These are phyloP conservation scores for Aspergillus ruber DNA, from an alignment of 2,329 filamentous ascomycete species.

Conservation along the genomic window DNA sequence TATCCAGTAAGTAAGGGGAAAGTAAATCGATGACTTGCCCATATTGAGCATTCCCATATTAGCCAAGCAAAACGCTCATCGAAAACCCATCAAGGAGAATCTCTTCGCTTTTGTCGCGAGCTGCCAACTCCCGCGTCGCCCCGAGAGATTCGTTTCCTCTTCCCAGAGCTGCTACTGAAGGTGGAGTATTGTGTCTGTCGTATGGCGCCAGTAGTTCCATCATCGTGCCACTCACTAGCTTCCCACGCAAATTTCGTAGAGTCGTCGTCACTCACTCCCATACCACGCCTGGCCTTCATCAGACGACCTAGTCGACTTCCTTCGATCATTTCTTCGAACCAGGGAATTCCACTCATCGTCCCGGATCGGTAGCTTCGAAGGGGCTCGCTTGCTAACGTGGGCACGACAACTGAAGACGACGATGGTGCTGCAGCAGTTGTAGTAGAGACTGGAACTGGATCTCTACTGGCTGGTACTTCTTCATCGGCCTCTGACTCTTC, in stretches of 20 bases:
- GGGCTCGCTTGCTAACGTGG: conserved; percentile 12
- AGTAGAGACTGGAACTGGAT: conserved; percentile 13
- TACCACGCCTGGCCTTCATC: conserved; percentile 53
- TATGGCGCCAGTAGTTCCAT: conserved; percentile 24
- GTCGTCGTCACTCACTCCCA: conserved; percentile 57
- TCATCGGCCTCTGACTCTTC: conserved; percentile 33
- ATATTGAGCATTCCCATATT: too few relatives aligned
- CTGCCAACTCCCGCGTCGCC: conserved; percentile 1
- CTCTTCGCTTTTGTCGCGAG: not conserved
- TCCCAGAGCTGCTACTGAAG: conserved; percentile 14
- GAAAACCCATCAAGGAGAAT: not conserved
- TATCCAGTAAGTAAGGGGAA: too few relatives aligned
- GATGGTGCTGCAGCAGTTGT: not conserved
- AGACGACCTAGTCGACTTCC: conserved; percentile 66
- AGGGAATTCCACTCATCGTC: conserved; percentile 58
- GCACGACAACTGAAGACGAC: conserved; percentile 16
- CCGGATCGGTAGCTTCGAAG: conserved; percentile 33
- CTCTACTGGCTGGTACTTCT: conserved; percentile 16
- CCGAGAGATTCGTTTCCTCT: conserved; percentile 26
- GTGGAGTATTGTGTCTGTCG: conserved; percentile 13
- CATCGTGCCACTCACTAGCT: conserved; percentile 64
- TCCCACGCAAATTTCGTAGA: conserved; percentile 72
- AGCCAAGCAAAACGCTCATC: too few relatives aligned
- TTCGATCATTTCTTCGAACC: conserved; percentile 77
- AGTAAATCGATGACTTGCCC: too few relatives aligned